These are phyloP conservation scores for Rhodotorula graminis DNA, from an alignment of 768 basidiomycete species.

Conservation along the genomic window DNA sequence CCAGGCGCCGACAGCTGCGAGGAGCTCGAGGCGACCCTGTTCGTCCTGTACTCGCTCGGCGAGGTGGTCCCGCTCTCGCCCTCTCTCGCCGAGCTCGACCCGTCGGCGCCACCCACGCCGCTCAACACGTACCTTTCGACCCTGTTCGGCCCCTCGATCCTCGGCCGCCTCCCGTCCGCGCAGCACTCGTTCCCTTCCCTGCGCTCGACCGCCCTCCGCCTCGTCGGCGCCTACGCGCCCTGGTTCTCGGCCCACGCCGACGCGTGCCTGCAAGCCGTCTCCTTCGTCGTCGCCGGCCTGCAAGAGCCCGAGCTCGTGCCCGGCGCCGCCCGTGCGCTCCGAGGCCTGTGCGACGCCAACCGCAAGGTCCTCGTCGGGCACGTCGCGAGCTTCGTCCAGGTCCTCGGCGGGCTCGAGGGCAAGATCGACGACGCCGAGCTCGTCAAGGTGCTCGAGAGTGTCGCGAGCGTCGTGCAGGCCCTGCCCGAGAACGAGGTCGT, in stretches of 20 bases:
- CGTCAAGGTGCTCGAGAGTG: conserved; percentile 50
- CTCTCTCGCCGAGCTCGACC: conserved; percentile 31
- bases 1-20: conserved; percentile 22
- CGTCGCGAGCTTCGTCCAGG: conserved; percentile 48
- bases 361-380: conserved; percentile 47
- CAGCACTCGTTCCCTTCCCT: conserved; percentile 63
- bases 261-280: conserved; percentile 48
- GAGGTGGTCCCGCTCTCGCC: conserved; percentile 50
- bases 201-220: conserved; percentile 45
- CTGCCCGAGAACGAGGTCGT: conserved; percentile 45
- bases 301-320: conserved; percentile 43
- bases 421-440: conserved; percentile 48
- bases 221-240: conserved; percentile 45
- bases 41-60: conserved; percentile 47
- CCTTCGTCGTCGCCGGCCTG: conserved; percentile 47
- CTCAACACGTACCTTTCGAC: conserved; percentile 57
- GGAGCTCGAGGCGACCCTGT: conserved; percentile 49
- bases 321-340: conserved; percentile 47
- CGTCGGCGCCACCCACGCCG: conserved; percentile 48
- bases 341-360: conserved; percentile 49
- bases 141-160: conserved; percentile 59
- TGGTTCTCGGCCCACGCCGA: conserved; percentile 45
- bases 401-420: conserved; percentile 48
- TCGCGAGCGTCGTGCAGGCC: conserved; percentile 51
- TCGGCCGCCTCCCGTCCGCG: conserved; percentile 56